phyloP scores from a whole-genome alignment of 2,329 filamentous ascomycete species.

The Fusarium aywerte region DNA sequence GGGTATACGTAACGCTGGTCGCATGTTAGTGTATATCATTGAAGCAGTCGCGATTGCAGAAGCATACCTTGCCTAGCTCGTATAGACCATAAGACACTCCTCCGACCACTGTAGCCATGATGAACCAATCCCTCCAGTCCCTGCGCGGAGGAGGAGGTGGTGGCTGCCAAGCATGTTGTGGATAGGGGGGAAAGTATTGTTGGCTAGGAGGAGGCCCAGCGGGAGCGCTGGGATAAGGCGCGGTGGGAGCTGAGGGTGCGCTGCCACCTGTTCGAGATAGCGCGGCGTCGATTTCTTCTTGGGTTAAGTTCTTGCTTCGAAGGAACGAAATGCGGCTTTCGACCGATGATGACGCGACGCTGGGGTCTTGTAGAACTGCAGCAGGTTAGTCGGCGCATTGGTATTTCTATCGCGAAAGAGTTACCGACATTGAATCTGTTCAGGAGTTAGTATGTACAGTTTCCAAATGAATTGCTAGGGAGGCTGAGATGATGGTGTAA shows the following conservation, averaged over 20 bases:
- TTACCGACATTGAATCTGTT: slow-evolving; percentile 57
- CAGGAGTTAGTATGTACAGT: slow-evolving; percentile 32
- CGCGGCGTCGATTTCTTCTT: slow-evolving; percentile 91
- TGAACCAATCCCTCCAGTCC: slow-evolving; percentile 99
- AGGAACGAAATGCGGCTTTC: slow-evolving; percentile 94
- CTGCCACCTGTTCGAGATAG: slow-evolving; percentile 78
- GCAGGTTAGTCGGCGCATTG: slow-evolving; percentile 34
- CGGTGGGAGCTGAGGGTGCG: slow-evolving; percentile 54
- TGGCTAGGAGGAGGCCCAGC: slow-evolving; percentile 57
- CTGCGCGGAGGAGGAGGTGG: slow-evolving; percentile 74
- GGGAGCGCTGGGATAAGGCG: slow-evolving; percentile 58
- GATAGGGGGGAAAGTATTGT: slow-evolving; percentile 60
- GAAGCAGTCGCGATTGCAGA: not conserved
- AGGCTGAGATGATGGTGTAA: slow-evolving; percentile 28
- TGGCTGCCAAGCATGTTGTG: slow-evolving; percentile 67
- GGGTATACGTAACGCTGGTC: slow-evolving; percentile 86
- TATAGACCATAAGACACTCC: slow-evolving; percentile 92
- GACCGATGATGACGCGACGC: slow-evolving; percentile 86
- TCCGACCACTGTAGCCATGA: slow-evolving; percentile 96
- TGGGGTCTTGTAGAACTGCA: slow-evolving; percentile 91
- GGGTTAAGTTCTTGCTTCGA: slow-evolving; percentile 95
- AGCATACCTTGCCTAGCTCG: slow-evolving; percentile 81
- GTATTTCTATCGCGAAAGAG: not conserved
- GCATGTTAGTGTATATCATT: slow-evolving; percentile 24
- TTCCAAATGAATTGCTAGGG: slow-evolving; percentile 8